Evolutionary conservation across 805 yeast genomes (phyloP).

Genomic region (Zygosaccharomyces kombuchaensis): DNA sequence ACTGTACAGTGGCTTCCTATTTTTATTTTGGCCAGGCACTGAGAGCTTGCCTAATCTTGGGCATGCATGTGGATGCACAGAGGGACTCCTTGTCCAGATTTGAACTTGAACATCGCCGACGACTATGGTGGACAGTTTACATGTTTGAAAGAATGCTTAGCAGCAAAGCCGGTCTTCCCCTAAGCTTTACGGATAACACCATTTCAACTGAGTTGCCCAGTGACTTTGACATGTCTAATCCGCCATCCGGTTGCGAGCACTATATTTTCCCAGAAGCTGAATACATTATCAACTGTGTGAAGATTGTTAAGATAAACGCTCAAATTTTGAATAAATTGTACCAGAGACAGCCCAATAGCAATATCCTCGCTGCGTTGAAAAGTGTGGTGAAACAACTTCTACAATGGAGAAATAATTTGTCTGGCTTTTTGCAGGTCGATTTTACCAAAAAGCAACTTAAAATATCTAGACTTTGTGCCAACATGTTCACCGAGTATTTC

Average conservation of each 20-base stretch:
- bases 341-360: slow-evolving; percentile 71
- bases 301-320: slow-evolving; percentile 74
- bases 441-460: slow-evolving; percentile 48
- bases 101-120: slow-evolving; percentile 78
- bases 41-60: slow-evolving; percentile 65
- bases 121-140: slow-evolving; percentile 84
- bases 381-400: slow-evolving; percentile 62
- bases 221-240: slow-evolving; percentile 61
- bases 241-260: slow-evolving; percentile 56
- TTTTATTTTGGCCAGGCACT: slow-evolving; percentile 75
- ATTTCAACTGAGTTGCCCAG: slow-evolving; percentile 73
- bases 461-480: slow-evolving; percentile 63
- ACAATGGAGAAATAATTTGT: slow-evolving; percentile 63
- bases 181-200: slow-evolving; percentile 75
- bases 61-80: slow-evolving; percentile 81
- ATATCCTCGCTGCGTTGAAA: slow-evolving; percentile 68
- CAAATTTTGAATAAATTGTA: slow-evolving; percentile 63
- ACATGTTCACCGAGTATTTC: slow-evolving; percentile 76
- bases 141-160: slow-evolving; percentile 80
- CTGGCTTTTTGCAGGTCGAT: slow-evolving; percentile 61
- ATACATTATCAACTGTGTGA: slow-evolving; percentile 69
- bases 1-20: slow-evolving; percentile 76
- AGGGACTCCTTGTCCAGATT: slow-evolving; percentile 58
- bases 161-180: slow-evolving; percentile 75
- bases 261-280: slow-evolving; percentile 78